phyloP scores from a whole-genome alignment of 805 yeast genomes.

The Grigorovia transvaalensis region DNA sequence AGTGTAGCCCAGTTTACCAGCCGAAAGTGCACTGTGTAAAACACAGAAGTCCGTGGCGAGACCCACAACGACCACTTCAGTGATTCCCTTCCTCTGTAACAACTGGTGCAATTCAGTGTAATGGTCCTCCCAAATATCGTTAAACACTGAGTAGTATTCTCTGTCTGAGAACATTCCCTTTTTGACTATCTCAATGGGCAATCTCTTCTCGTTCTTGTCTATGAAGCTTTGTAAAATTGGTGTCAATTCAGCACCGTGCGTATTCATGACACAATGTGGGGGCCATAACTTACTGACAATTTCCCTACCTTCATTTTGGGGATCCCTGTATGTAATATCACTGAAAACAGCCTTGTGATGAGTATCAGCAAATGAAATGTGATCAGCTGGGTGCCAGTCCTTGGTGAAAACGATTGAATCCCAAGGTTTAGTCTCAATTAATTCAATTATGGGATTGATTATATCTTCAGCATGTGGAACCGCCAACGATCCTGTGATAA shows the following conservation, averaged over 20 bases:
- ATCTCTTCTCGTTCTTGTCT: conserved; percentile 21
- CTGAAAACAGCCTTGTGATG: conserved; percentile 28
- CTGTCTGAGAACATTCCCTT: conserved; percentile 67
- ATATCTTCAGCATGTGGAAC: conserved; percentile 54
- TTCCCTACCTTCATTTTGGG: not conserved
- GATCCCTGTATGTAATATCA: not conserved
- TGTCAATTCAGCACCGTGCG: conserved; percentile 52
- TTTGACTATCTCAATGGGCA: conserved; percentile 33
- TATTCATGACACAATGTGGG: conserved; percentile 72
- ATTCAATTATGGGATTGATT: conserved; percentile 39
- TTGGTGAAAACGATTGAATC: conserved; percentile 57
- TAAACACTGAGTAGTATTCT: conserved; percentile 82
- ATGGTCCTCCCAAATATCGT: conserved; percentile 66
- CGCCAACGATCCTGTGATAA: conserved; percentile 66
- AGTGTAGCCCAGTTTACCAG: conserved; percentile 49
- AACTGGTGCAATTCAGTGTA: conserved; percentile 52
- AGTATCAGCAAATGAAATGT: conserved; percentile 70
- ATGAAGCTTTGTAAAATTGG: conserved; percentile 26
- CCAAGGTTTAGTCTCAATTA: conserved; percentile 45
- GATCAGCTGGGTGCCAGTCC: conserved; percentile 83
- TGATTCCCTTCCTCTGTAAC: conserved; percentile 38
- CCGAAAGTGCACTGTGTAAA: conserved; percentile 61
- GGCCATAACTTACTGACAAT: conserved; percentile 60
- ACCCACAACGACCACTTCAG: conserved; percentile 65
- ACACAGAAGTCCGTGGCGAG: conserved; percentile 86